phyloP scores from a whole-genome alignment of 176 grass and related monocot species.

The Pontederia paniculata region DNA sequence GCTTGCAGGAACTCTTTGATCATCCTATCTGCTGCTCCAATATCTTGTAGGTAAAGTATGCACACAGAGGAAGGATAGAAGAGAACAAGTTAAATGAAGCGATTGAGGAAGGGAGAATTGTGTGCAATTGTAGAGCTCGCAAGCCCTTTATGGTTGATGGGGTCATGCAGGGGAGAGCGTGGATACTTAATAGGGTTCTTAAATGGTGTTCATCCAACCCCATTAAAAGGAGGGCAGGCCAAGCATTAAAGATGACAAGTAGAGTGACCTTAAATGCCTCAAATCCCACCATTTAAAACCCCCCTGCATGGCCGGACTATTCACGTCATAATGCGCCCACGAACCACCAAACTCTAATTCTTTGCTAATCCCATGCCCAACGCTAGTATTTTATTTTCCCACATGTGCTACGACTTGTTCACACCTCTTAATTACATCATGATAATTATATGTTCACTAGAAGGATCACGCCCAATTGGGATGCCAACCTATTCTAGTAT shows the following conservation, averaged over 20 bases:
- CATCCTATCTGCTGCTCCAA: conserved; percentile 18
- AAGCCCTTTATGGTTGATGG: conserved; percentile 48
- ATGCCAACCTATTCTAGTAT: too few species aligned
- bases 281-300: conserved; percentile 64
- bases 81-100: neutral
- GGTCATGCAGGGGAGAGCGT: conserved; percentile 47
- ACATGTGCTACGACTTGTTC: too few species aligned
- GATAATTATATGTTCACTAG: too few species aligned
- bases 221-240: conserved; percentile 61
- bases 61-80: neutral
- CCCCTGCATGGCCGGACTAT: conserved; percentile 24
- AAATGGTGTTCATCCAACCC: conserved; percentile 75
- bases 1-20: conserved; percentile 23
- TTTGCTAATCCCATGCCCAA: too few species aligned
- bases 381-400: too few species aligned
- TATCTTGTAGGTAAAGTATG: neutral
- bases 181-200: conserved; percentile 54
- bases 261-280: conserved; percentile 83
- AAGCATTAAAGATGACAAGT: conserved; percentile 69
- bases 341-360: conserved; percentile 23
- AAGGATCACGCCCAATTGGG: too few species aligned
- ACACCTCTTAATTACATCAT: too few species aligned
- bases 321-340: conserved; percentile 25
- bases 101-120: conserved; percentile 7
- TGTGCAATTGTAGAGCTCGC: conserved; percentile 1